Evolutionary conservation across 805 yeast genomes (phyloP).

Genomic region (Grigorovia humatica): DNA sequence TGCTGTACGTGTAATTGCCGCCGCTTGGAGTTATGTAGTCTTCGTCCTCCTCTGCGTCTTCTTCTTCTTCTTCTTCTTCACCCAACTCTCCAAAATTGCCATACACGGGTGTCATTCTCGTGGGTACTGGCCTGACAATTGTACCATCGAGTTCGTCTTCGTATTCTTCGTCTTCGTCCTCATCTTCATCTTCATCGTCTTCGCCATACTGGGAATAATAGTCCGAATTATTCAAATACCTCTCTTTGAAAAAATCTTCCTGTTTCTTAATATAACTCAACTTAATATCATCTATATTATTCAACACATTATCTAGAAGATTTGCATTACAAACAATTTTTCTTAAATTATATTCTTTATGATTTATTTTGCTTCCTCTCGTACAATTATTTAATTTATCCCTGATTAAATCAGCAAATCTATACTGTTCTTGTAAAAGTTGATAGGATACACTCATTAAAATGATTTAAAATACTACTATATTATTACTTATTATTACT

Average conservation of each 20-base stretch:
- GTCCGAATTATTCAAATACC: not conserved
- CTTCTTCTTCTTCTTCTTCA: not conserved
- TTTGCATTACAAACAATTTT: conserved; percentile 26
- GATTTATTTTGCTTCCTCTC: conserved; percentile 8
- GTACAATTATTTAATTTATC: conserved; percentile 16
- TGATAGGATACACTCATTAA: not conserved
- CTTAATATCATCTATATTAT: conserved; percentile 10
- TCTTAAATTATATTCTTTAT: conserved; percentile 18
- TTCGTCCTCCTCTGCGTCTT: too few relatives aligned
- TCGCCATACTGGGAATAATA: not conserved
- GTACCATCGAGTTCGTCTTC: too few relatives aligned
- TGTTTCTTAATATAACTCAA: conserved; percentile 1
- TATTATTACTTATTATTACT: too few relatives aligned
- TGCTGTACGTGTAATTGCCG: too few relatives aligned
- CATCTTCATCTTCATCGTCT: not conserved
- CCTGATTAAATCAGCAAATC: conserved; percentile 13
- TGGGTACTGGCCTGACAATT: not conserved
- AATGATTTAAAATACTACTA: too few relatives aligned
- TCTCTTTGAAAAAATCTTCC: not conserved
- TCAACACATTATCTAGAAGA: conserved; percentile 20
- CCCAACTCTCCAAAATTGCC: not conserved
- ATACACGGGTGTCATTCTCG: not conserved
- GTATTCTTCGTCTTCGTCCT: not conserved
- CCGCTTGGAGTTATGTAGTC: too few relatives aligned
- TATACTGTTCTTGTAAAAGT: conserved; percentile 2